phyloP scores from a whole-genome alignment of 441 rosid species.

The Dalechampia spathulata region DNA sequence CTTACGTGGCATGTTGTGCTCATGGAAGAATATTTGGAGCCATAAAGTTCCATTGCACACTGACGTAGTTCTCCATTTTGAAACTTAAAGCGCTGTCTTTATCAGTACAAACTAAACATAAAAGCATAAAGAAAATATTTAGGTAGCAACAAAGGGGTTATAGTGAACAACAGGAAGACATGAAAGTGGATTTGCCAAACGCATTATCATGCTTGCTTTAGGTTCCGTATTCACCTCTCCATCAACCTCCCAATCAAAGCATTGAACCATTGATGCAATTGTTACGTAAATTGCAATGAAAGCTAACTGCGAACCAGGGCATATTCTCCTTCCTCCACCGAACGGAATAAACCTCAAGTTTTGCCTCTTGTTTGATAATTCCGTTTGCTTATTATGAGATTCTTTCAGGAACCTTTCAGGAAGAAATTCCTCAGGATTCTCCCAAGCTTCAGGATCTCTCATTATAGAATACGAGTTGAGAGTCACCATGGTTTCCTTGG shows the following conservation, averaged over 20 bases:
- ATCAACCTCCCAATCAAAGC: slow-evolving; percentile 4
- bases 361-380: neutral
- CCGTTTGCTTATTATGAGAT: neutral
- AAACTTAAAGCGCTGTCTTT: too few species aligned
- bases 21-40: too few species aligned
- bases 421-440: slow-evolving; percentile 21
- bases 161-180: slow-evolving; percentile 20
- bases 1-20: too few species aligned
- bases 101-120: too few species aligned
- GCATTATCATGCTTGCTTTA: neutral
- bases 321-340: slow-evolving; percentile 31
- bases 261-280: slow-evolving; percentile 10
- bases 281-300: slow-evolving; percentile 3
- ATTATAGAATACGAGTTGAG: slow-evolving; percentile 33
- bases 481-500: slow-evolving; percentile 17
- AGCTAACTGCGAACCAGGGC: slow-evolving; percentile 28
- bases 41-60: too few species aligned
- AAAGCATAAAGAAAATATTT: too few species aligned
- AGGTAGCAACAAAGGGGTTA: slow-evolving; percentile 12
- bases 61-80: too few species aligned
- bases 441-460: slow-evolving; percentile 38
- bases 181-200: slow-evolving; percentile 22
- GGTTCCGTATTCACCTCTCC: neutral
- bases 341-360: slow-evolving; percentile 20
- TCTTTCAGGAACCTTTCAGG: slow-evolving; percentile 33